A percentile compares a stretch with the other conserved stretches of the same genome.
These are phyloP conservation scores for Carex myosuroides DNA, from an alignment of 176 grass and related monocot genomes.

Conservation along the genomic window DNA sequence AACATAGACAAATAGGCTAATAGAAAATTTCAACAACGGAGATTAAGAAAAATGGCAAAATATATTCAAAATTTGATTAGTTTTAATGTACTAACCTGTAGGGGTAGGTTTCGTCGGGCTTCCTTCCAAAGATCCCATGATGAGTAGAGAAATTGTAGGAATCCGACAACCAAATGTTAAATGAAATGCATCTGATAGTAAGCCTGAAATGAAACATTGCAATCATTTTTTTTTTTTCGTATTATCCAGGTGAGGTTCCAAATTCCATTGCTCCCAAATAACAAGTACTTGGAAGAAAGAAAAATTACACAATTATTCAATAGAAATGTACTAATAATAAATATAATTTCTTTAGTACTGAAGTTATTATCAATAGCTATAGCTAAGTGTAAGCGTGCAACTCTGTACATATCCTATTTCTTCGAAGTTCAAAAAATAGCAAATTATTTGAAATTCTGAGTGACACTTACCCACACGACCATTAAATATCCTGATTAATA, in stretches of 20 bases:
- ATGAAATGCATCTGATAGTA: no score
- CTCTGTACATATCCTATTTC: background rate
- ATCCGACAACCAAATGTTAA: no score
- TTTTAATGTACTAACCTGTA: no score
- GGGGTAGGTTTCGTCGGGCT: no score
- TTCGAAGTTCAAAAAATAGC: background rate
- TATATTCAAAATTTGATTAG: no score
- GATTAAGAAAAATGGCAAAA: no score
- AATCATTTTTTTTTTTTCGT: no score
- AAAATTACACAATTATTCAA: background rate
- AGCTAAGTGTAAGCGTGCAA: background rate
- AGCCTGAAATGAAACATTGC: no score
- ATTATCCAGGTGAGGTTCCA: background rate
- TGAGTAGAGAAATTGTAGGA: no score
- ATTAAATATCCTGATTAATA: slow-evolving; percentile 67
- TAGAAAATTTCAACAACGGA: no score
- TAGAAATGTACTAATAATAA: background rate
- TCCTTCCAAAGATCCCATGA: no score
- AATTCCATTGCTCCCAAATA: background rate
- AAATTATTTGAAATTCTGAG: background rate
- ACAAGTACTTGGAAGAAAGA: background rate
- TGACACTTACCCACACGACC: slow-evolving; percentile 43
- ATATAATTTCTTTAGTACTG: background rate
- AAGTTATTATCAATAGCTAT: background rate
- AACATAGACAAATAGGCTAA: no score